Conservation (phyloP, 176 grass and related monocot species). For the Oryza punctata region DNA sequence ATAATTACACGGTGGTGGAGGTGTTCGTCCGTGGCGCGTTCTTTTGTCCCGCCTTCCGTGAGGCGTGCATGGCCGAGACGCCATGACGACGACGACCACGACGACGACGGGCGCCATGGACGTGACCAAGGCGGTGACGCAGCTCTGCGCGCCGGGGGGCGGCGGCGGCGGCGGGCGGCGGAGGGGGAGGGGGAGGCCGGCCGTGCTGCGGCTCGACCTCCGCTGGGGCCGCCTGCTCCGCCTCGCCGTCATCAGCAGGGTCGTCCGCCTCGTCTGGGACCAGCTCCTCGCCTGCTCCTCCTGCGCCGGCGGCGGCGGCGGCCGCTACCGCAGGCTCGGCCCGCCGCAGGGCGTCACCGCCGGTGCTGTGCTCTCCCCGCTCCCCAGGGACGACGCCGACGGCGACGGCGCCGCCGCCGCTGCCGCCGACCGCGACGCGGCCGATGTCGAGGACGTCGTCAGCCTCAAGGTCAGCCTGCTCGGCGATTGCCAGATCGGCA, state of each 20-base stretch:
- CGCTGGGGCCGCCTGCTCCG: constrained; percentile 66
- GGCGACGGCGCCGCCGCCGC: not conserved
- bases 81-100: not conserved
- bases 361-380: constrained; percentile 18
- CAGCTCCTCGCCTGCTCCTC: constrained; percentile 66
- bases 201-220: constrained; percentile 44
- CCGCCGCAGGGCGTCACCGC: not conserved
- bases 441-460: constrained; percentile 53
- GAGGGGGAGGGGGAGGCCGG: not conserved
- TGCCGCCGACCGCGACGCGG: not conserved
- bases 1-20: not conserved
- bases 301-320: constrained; percentile 30
- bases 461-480: constrained; percentile 92
- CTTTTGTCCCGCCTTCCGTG: too few relatives aligned
- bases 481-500: constrained; percentile 87
- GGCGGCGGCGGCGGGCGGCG: not conserved
- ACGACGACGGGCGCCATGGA: constrained; percentile 16
- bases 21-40: not conserved
- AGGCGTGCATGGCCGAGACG: constrained; percentile 20
- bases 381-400: constrained; percentile 16
- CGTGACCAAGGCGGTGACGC: constrained; percentile 33
- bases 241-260: constrained; percentile 62
- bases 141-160: constrained; percentile 29
- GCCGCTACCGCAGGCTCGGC: constrained; percentile 58
- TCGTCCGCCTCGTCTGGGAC: constrained; percentile 69